Base-by-base conservation (phyloP, 768 basidiomycete genomes). In the Butyriboletus loyo region DNA sequence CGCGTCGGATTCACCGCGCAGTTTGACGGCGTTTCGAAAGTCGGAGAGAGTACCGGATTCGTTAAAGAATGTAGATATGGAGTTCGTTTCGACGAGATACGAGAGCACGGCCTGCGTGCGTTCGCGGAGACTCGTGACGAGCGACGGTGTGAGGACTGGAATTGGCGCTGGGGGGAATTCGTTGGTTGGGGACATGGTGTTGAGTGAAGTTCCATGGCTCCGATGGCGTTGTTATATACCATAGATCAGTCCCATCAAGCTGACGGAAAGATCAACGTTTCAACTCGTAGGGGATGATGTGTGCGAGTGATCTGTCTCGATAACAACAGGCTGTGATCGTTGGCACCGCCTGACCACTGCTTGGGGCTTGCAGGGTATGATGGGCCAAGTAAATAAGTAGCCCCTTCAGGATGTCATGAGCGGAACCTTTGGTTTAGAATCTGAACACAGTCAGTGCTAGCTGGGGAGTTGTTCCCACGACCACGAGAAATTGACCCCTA, bases 41-140 rank as follows among this genome's bases (percentile, higher is more conserved):
- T 45, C 30, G n/a, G 58, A 47, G 24, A 65, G 56, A 22, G 50
- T 25, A 1, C 43, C 35, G 15, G 61, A 49, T 37, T 60, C 46
- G 17, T 56, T 54, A 19, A 63, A 65, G 44, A 50, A 63, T 0
- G 50, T 49, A 4, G 64, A 59, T 28, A 39, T 36, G 7, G 61
- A 55, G 32, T 65, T 65, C 9, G 57, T 55, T 21, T 58, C 45
- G 42, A 58, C 56, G 46, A 65, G 58, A 27, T 65, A 58, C 14
- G 58, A 58, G 31, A 65, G 64, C 50, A 63, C 54, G 32, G 53
- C 46, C 36, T 55, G 58, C 32, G 64, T 60, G 46, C 53, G 60
- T 31, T 66, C 41, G 9, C 49, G 53, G 27, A 65, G 66, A 42
- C 41, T 51, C 19, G 49, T 44, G 17, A 52, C 40, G 14, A 64